Percentiles rank a stretch among this genome's conserved stretches.
phyloP scores from a whole-genome alignment of 345 rosid species.

The rapeseed (Brassica napus) region DNA sequence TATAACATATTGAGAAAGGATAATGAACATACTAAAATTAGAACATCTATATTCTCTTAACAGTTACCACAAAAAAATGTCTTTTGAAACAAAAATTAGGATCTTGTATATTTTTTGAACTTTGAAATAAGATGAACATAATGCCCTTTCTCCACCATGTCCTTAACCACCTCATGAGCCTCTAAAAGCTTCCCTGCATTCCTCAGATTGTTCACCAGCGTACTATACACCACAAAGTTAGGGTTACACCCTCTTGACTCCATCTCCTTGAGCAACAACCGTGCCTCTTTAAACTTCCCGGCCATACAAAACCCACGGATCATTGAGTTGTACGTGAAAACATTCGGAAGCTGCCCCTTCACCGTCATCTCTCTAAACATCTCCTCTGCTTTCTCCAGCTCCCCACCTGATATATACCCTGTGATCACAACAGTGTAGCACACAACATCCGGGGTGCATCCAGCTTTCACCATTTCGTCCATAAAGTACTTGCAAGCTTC shows the following conservation, averaged over 20 bases:
- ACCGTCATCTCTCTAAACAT: conserved; percentile 69
- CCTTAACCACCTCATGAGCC: conserved; percentile 65
- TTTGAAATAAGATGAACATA: conserved; percentile 52
- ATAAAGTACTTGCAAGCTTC: conserved; percentile 82
- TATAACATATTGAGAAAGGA: neutral
- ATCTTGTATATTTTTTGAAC: conserved; percentile 38
- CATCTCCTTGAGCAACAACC: conserved; percentile 75
- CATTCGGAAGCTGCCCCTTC: conserved; percentile 76
- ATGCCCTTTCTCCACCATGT: conserved; percentile 72
- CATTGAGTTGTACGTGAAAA: conserved; percentile 80
- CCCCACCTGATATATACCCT: conserved; percentile 63
- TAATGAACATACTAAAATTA: neutral
- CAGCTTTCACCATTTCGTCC: conserved; percentile 67
- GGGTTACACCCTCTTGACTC: conserved; percentile 85
- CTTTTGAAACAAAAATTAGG: conserved; percentile 4
- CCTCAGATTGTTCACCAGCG: conserved; percentile 57
- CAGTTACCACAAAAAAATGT: neutral
- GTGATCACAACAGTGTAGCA: conserved; percentile 87
- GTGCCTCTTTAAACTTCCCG: conserved; percentile 66
- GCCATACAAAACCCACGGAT: conserved; percentile 86
- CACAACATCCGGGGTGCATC: conserved; percentile 76
- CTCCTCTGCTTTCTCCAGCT: conserved; percentile 69
- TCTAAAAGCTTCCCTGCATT: conserved; percentile 77
- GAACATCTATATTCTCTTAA: conserved; percentile 2
- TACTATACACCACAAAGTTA: conserved; percentile 78